Conservation (phyloP, 108 stramenopile genomes). For the Nitzschia sp. region DNA sequence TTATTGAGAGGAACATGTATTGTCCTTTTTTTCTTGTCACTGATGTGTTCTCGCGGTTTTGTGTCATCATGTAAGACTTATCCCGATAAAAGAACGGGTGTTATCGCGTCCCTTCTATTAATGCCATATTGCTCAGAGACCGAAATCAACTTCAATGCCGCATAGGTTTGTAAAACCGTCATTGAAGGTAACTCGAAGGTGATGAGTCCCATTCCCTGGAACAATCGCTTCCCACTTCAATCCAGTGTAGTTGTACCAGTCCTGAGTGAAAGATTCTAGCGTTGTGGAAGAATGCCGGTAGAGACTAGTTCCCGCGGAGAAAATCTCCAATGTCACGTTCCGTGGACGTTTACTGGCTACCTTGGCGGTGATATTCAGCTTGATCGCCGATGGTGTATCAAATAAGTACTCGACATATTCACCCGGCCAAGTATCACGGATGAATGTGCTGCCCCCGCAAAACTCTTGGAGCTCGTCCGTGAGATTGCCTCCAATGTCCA, state of each 20-base stretch:
- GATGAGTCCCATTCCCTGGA: background rate
- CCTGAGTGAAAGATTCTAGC: background rate
- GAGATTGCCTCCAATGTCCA: background rate
- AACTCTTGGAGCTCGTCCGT: background rate
- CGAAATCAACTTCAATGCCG: too few relatives aligned
- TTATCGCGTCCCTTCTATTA: too few relatives aligned
- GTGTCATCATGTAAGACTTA: too few relatives aligned
- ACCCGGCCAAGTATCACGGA: background rate
- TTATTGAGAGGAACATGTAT: too few relatives aligned
- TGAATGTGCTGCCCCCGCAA: background rate
- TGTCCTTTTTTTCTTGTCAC: too few relatives aligned
- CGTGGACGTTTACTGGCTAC: background rate
- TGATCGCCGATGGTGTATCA: background rate
- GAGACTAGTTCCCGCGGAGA: background rate
- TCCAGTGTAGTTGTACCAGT: background rate
- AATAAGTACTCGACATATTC: background rate
- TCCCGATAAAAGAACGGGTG: too few relatives aligned
- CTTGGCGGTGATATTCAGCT: conserved; percentile 1
- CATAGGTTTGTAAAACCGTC: conserved; percentile 1
- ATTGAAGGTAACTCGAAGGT: background rate
- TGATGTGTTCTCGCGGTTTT: too few relatives aligned
- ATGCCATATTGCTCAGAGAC: too few relatives aligned
- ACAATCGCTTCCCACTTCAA: background rate
- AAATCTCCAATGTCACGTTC: background rate
- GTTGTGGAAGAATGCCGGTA: background rate